Evolutionary conservation across 768 basidiomycete genomes (phyloP).

Genomic region (Kwoniella shandongensis): DNA sequence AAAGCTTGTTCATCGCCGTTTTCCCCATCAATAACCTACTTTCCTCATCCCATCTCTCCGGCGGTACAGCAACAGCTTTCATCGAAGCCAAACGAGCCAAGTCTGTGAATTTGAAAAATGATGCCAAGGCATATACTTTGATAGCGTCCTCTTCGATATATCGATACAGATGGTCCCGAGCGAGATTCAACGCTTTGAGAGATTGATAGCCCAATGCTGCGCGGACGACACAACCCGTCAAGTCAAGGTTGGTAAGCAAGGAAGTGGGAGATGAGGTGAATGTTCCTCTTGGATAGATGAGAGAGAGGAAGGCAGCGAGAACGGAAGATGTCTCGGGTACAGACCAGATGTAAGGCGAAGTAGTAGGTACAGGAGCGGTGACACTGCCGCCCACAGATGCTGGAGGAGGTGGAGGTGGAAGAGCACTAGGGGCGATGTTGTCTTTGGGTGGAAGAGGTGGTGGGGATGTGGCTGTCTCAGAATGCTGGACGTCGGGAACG

Average conservation of each 20-base stretch:
- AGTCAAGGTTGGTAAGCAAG: slow-evolving; percentile 21
- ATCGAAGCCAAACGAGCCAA: slow-evolving; percentile 32
- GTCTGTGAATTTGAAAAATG: slow-evolving; percentile 45
- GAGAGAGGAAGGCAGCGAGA: slow-evolving; percentile 40
- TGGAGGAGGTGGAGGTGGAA: slow-evolving; percentile 16
- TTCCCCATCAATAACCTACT: slow-evolving; percentile 31
- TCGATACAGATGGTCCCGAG: slow-evolving; percentile 26
- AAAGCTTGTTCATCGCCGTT: slow-evolving; percentile 9
- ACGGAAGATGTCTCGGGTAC: slow-evolving; percentile 41
- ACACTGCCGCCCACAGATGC: slow-evolving; percentile 24
- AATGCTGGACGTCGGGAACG: neutral
- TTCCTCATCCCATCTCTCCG: slow-evolving; percentile 26
- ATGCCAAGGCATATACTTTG: slow-evolving; percentile 36
- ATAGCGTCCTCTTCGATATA: slow-evolving; percentile 24
- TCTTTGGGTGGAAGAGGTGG: neutral
- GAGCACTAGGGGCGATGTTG: neutral
- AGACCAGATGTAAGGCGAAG: slow-evolving; percentile 39
- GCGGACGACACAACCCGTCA: slow-evolving; percentile 35
- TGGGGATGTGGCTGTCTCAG: slow-evolving; percentile 1
- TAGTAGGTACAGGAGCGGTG: slow-evolving; percentile 43
- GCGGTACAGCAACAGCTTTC: slow-evolving; percentile 19
- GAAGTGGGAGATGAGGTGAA: slow-evolving; percentile 11
- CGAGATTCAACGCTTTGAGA: slow-evolving; percentile 26
- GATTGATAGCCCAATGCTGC: slow-evolving; percentile 48
- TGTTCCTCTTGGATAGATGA: slow-evolving; percentile 40